phyloP scores from a whole-genome alignment of 495 filamentous ascomycete genomes.

The Jackrogersella minutella region DNA sequence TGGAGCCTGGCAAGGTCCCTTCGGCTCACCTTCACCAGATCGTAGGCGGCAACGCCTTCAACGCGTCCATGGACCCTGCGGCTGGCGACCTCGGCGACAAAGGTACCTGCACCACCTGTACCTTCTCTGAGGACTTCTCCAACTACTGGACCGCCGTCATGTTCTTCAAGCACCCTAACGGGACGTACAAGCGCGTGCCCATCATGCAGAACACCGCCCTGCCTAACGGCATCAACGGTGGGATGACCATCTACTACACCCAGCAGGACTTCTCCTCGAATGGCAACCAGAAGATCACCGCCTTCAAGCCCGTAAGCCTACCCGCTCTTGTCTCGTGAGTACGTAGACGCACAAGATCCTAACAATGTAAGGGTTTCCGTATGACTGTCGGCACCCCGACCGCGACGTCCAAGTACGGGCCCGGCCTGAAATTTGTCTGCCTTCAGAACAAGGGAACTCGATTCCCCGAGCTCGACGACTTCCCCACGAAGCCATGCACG shows the following conservation, averaged over 20 bases:
- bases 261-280: conserved; percentile 58
- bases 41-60: conserved; percentile 60
- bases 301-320: conserved; percentile 59
- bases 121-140: conserved; percentile 58
- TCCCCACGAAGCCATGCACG: conserved; percentile 55
- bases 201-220: conserved; percentile 59
- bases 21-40: conserved; percentile 62
- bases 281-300: conserved; percentile 57
- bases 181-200: conserved; percentile 60
- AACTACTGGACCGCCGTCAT: conserved; percentile 62
- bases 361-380: conserved; percentile 57
- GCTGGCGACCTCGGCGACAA: conserved; percentile 51
- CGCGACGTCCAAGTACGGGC: conserved; percentile 41
- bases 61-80: conserved; percentile 52
- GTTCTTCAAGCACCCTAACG: conserved; percentile 63
- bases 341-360: background rate
- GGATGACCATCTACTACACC: conserved; percentile 64
- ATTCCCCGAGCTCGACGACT: conserved; percentile 56
- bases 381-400: conserved; percentile 61
- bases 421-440: conserved; percentile 59
- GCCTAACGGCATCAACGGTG: conserved; percentile 58
- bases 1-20: conserved; percentile 55
- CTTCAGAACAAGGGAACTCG: conserved; percentile 55
- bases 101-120: conserved; percentile 57
- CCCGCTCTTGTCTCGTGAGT: no score